Percentiles rank a stretch among this genome's conserved stretches.
Conservation (phyloP, 176 grass and related monocot species). For the Oryza australiensis region DNA sequence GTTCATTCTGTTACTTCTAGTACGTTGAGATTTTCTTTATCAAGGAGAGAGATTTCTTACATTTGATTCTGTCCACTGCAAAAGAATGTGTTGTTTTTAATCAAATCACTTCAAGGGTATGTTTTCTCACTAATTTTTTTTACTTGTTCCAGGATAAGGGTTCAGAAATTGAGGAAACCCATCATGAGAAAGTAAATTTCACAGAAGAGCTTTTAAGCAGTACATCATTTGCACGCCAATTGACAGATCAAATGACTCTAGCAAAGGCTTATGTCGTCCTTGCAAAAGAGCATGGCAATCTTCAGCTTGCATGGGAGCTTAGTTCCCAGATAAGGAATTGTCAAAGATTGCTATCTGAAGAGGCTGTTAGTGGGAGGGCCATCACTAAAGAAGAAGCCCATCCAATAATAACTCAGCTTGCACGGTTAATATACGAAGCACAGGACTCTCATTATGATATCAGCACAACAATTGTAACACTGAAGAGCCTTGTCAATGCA, state of each 20-base stretch:
- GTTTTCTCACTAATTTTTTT: conserved; percentile 44
- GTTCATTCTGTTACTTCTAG: background rate
- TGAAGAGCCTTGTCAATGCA: conserved; percentile 81
- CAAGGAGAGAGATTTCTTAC: background rate
- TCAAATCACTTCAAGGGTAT: conserved; percentile 4
- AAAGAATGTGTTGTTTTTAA: conserved; percentile 3
- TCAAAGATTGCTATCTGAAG: conserved; percentile 83
- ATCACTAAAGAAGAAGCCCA: conserved; percentile 75
- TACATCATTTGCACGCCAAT: conserved; percentile 83
- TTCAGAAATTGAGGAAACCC: conserved; percentile 41
- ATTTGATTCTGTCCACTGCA: conserved; percentile 17
- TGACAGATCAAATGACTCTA: conserved; percentile 93
- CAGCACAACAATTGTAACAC: conserved; percentile 78
- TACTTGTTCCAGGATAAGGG: conserved; percentile 58
- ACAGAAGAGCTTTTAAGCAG: conserved; percentile 96
- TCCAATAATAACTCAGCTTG: conserved; percentile 77
- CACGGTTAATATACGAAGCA: conserved; percentile 85
- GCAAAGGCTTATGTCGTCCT: conserved; percentile 94
- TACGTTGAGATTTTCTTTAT: conserved; percentile 22
- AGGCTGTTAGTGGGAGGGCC: conserved; percentile 71
- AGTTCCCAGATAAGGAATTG: conserved; percentile 91
- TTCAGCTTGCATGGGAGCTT: conserved; percentile 94
- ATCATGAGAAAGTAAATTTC: conserved; percentile 70
- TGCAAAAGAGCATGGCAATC: conserved; percentile 89
- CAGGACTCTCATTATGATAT: conserved; percentile 99